phyloP scores from a whole-genome alignment of 2,329 filamentous ascomycete species.

The Massarina eburnea region DNA sequence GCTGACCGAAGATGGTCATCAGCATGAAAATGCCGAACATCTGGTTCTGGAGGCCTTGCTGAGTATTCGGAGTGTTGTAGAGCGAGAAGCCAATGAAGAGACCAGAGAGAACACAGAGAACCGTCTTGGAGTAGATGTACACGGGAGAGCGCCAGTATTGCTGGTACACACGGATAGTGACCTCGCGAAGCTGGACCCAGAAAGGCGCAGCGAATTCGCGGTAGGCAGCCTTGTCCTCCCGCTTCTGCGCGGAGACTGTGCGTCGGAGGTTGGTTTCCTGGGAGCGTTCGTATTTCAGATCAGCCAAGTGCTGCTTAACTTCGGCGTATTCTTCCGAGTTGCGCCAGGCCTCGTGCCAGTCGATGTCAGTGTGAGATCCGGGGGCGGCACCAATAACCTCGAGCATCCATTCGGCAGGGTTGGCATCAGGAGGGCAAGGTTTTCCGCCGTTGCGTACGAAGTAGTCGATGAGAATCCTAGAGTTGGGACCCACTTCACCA shows the following conservation, averaged over 20 bases:
- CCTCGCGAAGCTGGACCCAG: constrained; percentile 64
- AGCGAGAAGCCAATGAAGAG: constrained; percentile 85
- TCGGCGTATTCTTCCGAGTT: constrained; percentile 49
- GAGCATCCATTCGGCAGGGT: constrained; percentile 82
- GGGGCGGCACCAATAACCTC: constrained; percentile 58
- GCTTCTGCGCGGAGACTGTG: constrained; percentile 45
- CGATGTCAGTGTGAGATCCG: constrained; percentile 52
- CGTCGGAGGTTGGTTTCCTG: constrained; percentile 35
- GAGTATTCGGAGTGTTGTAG: constrained; percentile 68
- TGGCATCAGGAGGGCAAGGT: constrained; percentile 67
- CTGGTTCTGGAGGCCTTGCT: constrained; percentile 81
- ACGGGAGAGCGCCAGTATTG: constrained; percentile 90
- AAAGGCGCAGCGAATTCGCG: constrained; percentile 83
- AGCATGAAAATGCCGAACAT: constrained; percentile 87
- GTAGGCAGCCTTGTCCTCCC: constrained; percentile 58
- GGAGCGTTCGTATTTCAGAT: constrained; percentile 46
- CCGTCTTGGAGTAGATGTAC: constrained; percentile 83
- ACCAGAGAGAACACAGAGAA: constrained; percentile 65
- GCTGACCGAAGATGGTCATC: constrained; percentile 75
- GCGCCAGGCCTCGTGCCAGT: constrained; percentile 55
- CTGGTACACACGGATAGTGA: constrained; percentile 75
- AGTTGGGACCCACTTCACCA: constrained; percentile 74
- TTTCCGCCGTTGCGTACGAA: constrained; percentile 73
- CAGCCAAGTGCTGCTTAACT: constrained; percentile 49
- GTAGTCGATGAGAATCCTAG: constrained; percentile 68